Evolutionary conservation across 2,329 filamentous ascomycete species (phyloP).

Genomic region (Alternaria arbusti): DNA sequence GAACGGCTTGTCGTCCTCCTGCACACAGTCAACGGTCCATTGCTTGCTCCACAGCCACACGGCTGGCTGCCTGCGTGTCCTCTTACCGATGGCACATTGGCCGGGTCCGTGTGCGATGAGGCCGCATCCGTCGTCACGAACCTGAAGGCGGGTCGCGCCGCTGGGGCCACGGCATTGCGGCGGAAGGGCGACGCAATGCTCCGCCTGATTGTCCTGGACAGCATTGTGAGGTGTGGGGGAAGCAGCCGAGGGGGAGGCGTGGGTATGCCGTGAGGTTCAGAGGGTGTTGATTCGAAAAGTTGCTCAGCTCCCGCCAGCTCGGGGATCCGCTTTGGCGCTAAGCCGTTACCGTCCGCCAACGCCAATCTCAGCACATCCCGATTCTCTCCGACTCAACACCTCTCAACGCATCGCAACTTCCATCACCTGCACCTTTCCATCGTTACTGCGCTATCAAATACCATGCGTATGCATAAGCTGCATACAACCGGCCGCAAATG

Average conservation of each 20-base stretch:
- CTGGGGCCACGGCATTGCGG: constrained; percentile 46
- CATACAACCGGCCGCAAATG: background rate
- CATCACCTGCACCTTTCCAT: background rate
- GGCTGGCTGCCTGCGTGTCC: constrained; percentile 11
- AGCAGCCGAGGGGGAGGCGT: constrained; percentile 21
- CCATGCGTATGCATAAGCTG: background rate
- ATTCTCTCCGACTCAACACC: constrained; percentile 15
- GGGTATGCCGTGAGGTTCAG: constrained; percentile 17
- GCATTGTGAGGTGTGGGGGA: constrained; percentile 42
- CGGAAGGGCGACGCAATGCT: constrained; percentile 49
- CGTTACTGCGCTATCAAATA: background rate
- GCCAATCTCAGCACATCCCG: constrained; percentile 13
- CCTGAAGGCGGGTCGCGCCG: constrained; percentile 56
- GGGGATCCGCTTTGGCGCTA: constrained; percentile 24
- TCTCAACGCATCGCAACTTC: background rate
- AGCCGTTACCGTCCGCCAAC: constrained; percentile 16
- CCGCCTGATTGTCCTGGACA: constrained; percentile 50
- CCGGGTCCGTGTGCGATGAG: constrained; percentile 85
- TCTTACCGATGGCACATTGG: constrained; percentile 70
- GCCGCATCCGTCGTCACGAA: constrained; percentile 95
- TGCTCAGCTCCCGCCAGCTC: constrained; percentile 25
- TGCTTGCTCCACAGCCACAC: background rate
- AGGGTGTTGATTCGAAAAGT: constrained; percentile 30
- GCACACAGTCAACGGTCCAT: constrained; percentile 32
- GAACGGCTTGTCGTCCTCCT: constrained; percentile 96